Evolutionary conservation across 768 basidiomycete genomes (phyloP), one percentile per base, ranked within the genome.

Genomic region (Hypholoma sublateritium): DNA sequence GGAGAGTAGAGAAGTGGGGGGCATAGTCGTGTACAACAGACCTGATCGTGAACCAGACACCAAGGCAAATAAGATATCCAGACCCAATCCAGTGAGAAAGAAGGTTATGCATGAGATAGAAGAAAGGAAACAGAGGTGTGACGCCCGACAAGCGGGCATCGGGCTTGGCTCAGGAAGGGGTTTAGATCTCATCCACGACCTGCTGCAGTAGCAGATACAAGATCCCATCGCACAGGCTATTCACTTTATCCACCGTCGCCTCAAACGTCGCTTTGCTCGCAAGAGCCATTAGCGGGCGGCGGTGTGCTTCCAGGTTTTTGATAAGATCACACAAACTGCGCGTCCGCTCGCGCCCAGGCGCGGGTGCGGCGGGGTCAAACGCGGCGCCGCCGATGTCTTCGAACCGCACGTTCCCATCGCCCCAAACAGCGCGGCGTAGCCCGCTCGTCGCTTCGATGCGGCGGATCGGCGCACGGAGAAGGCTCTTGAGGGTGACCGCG

Each of bases 211-310:
- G 52, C 57, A 77, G 62, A 60, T 73, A 73, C 55, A 72, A 64
- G 49, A 78, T 73, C 53, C 69, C 71, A 61, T 76, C 75, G 43
- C 71, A 73, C 25, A 78, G 65, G 51, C 62, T 66, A 52, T 74
- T 70, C 57, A 74, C 70, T 69, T 74, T 74, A 43, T 70, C 69
- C 58, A 73, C 69, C 44, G 75, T 76, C 42, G 69, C 67, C 32
- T 62, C 55, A 54, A 76, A 75, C 61, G 67, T 64, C 45, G 73
- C 62, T 47, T 62, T 72, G 4, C 59, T 62, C 48, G 69, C 70
- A 17, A 73, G 58, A 52, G 62, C 62, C 62, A 66, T 63, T 51
- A 78, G 59, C 56, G 65, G 67, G 13, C 62, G 61, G 7, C 69
- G 57, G 53, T 70, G 65, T 6, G 25, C 55, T 61, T 74, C 73